phyloP scores from a whole-genome alignment of 2,329 filamentous ascomycete genomes.

The Fonsecaea erecta region DNA sequence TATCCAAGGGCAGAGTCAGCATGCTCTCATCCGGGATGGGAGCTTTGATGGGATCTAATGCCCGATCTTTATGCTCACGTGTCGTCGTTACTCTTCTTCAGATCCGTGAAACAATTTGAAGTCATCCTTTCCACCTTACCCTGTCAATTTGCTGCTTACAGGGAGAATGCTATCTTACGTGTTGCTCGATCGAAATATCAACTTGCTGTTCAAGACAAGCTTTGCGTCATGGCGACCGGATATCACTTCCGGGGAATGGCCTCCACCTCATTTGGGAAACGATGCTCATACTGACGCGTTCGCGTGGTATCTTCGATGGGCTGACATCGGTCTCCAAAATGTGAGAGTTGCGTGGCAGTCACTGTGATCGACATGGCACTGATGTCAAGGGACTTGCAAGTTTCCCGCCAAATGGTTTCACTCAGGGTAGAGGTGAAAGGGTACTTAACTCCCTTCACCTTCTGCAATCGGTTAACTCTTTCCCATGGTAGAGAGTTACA shows the following conservation, averaged over 20 bases:
- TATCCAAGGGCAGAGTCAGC: too few relatives aligned
- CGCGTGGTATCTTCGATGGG: neutral
- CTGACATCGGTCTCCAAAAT: neutral
- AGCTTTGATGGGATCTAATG: too few relatives aligned
- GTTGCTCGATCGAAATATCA: neutral
- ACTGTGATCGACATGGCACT: neutral
- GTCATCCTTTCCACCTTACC: neutral
- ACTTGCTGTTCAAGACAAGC: neutral
- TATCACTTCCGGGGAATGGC: neutral
- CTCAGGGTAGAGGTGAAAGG: neutral
- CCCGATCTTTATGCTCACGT: too few relatives aligned
- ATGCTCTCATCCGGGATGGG: too few relatives aligned
- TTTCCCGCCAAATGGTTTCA: neutral
- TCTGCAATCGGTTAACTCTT: neutral
- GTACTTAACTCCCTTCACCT: neutral
- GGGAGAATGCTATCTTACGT: neutral
- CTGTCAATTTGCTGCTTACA: neutral
- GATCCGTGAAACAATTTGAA: neutral
- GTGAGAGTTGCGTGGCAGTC: neutral
- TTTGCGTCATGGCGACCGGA: neutral
- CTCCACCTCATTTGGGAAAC: neutral
- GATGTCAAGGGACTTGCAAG: neutral
- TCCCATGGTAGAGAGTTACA: neutral
- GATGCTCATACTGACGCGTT: neutral
- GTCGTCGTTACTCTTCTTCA: neutral